phyloP scores from a whole-genome alignment of 495 filamentous ascomycete species.

The Talaromyces borbonicus region DNA sequence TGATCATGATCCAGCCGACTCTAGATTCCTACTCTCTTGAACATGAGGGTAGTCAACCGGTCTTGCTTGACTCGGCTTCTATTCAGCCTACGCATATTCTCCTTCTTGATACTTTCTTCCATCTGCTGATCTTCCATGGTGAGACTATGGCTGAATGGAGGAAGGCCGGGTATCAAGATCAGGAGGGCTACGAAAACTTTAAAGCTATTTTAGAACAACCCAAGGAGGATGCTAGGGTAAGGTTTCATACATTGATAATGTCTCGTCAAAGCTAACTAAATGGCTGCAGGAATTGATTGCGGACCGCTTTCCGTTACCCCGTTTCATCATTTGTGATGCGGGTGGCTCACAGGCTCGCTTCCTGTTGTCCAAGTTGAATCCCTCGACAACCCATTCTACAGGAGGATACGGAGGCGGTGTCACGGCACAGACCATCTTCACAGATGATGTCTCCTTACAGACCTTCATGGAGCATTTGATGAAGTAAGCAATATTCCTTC shows the following conservation, averaged over 20 bases:
- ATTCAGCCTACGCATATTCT: conserved; percentile 93
- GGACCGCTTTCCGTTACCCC: conserved; percentile 93
- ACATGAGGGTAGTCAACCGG: conserved; percentile 80
- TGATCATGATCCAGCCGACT: conserved; percentile 98
- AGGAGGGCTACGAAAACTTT: conserved; percentile 98
- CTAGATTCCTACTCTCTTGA: conserved; percentile 97
- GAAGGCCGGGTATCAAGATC: conserved; percentile 95
- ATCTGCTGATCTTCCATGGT: conserved; percentile 98
- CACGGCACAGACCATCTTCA: conserved; percentile 97
- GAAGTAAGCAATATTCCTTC: conserved; percentile 63
- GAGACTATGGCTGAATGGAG: conserved; percentile 98
- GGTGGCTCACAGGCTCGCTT: conserved; percentile 97
- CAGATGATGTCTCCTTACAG: conserved; percentile 95
- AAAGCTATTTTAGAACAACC: conserved; percentile 78
- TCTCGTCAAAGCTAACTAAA: conserved; percentile 9
- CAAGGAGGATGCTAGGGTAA: conserved; percentile 94
- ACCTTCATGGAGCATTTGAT: conserved; percentile 99
- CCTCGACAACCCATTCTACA: conserved; percentile 93
- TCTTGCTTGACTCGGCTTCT: conserved; percentile 88
- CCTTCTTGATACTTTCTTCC: conserved; percentile 97
- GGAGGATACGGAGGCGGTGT: conserved; percentile 85
- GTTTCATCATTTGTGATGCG: conserved; percentile 98
- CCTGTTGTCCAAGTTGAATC: conserved; percentile 94
- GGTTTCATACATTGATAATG: conserved; percentile 16
- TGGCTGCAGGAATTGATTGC: conserved; percentile 78